Conservation (phyloP, 2,329 filamentous ascomycete genomes). For the Cladosporium austrohemisphaericum region DNA sequence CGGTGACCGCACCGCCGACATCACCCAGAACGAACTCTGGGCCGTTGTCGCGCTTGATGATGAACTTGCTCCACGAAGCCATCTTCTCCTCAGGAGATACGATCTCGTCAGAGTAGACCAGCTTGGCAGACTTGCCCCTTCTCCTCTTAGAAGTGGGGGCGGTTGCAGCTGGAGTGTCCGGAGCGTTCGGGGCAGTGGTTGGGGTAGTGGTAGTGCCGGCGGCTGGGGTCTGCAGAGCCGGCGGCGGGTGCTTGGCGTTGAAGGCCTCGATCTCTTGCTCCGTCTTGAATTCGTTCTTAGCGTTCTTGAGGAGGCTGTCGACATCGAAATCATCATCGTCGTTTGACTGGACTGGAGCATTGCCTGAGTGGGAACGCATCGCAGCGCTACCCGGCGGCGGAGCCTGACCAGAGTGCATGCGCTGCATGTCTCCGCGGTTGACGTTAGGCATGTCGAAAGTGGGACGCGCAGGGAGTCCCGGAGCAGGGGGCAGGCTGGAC, state of each 20-base stretch:
- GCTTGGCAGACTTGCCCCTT: conserved; percentile 57
- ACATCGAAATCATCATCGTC: conserved; percentile 39
- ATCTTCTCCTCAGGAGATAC: conserved; percentile 86
- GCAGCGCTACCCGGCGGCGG: conserved; percentile 31
- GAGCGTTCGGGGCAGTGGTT: background rate
- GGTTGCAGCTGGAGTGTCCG: background rate
- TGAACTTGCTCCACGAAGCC: conserved; percentile 73
- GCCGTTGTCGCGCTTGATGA: conserved; percentile 47
- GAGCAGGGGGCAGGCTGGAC: conserved; percentile 51
- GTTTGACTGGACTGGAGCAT: conserved; percentile 33
- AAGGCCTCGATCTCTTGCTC: background rate
- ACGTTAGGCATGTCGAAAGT: conserved; percentile 53
- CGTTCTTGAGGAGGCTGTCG: conserved; percentile 13
- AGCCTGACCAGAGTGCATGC: conserved; percentile 53
- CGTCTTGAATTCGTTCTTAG: conserved; percentile 17
- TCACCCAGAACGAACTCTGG: conserved; percentile 15
- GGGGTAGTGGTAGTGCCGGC: background rate
- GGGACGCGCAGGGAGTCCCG: conserved; percentile 59
- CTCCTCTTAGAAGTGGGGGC: conserved; percentile 15
- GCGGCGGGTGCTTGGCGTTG: background rate
- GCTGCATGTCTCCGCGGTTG: conserved; percentile 53
- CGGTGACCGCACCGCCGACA: conserved; percentile 17
- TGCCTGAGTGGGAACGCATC: conserved; percentile 3
- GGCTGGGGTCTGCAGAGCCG: background rate
- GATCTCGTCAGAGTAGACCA: conserved; percentile 74